Evolutionary conservation across 148 eudicot genomes (phyloP).

Genomic region (Rhododendron griersonianum): DNA sequence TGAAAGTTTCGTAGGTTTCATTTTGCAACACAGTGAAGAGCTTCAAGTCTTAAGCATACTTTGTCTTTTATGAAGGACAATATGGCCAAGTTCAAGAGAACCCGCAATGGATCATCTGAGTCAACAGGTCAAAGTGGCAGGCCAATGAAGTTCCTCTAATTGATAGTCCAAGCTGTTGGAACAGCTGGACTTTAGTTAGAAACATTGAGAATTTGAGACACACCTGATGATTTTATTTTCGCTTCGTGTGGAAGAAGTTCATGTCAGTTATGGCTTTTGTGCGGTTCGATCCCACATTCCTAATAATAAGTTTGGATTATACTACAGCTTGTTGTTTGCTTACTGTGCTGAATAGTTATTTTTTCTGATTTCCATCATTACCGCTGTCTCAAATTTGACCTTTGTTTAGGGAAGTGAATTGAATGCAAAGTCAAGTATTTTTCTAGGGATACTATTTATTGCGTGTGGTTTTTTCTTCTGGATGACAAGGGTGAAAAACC

Average conservation of each 20-base stretch:
- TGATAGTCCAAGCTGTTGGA: neutral
- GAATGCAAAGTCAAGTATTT: neutral
- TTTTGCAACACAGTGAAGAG: neutral
- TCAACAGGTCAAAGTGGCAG: neutral
- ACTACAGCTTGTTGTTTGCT: neutral
- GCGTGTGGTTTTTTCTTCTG: neutral
- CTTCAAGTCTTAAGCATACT: neutral
- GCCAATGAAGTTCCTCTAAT: neutral
- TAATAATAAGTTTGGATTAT: neutral
- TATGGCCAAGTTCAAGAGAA: neutral
- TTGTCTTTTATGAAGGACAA: neutral
- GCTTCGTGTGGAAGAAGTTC: neutral
- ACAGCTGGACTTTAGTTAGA: neutral
- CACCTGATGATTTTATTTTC: neutral
- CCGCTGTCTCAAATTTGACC: neutral
- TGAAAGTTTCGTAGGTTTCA: neutral
- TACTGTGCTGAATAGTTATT: neutral
- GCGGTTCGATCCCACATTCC: neutral
- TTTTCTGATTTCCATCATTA: neutral
- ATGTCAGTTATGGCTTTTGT: neutral
- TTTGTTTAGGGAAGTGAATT: neutral
- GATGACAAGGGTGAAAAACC: slow-evolving; percentile 3
- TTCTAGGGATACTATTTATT: neutral
- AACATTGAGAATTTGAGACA: neutral
- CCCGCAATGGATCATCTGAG: neutral